Base-by-base conservation (phyloP, 2,329 filamentous ascomycete species). In the Claviceps capensis region DNA sequence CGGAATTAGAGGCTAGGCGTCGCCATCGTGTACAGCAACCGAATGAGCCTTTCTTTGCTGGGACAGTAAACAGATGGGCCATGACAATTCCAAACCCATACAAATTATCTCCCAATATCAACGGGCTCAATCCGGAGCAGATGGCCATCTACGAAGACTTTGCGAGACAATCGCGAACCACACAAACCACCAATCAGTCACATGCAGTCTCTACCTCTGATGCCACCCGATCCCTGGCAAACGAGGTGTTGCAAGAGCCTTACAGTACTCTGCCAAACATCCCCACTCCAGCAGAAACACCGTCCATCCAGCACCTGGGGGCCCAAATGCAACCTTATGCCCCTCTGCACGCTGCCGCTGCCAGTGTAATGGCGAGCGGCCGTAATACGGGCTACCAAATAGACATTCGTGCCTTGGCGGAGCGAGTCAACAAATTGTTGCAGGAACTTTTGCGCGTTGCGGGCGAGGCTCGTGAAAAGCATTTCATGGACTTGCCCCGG, bases 121-220 rank as follows among this genome's bases (percentile, higher is more conserved):
- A 68, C 49, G 91, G 91, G 4, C 72, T 98, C 49, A 97, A 95
- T 62, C 77, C 85, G 23, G 88, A 96, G 61, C 93, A 98, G 62
- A 81, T 97, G 72, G 87, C 87, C 11, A 94, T 98, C 26, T 98
- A 98, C 62, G 90, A 97, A 62, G 90, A 97, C 56, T 98, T 98
- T 66, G 88, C 88, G 9, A 79, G 89, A 52, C 88, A 95, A 64
- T 84, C 88, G 30, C 84, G 88, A 52, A 79, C 77, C 62, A 65
- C 74, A 63, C 59, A 75, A 70, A 63, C 74, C 63, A 63, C 81
- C 67, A 65, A 81, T 64, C 65, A 75, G 1, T 71, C 73, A 4
- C 80, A 83, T 57, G 72, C 72, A 16, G 69, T 78, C 11, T 78
- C 81, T 2, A 67, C 75, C 1, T 82, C 80, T 1, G 81, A 84